A percentile compares a stretch with the other conserved stretches of the same genome.
phyloP scores from a whole-genome alignment of 768 basidiomycete species.

The Suillus brevipes region DNA sequence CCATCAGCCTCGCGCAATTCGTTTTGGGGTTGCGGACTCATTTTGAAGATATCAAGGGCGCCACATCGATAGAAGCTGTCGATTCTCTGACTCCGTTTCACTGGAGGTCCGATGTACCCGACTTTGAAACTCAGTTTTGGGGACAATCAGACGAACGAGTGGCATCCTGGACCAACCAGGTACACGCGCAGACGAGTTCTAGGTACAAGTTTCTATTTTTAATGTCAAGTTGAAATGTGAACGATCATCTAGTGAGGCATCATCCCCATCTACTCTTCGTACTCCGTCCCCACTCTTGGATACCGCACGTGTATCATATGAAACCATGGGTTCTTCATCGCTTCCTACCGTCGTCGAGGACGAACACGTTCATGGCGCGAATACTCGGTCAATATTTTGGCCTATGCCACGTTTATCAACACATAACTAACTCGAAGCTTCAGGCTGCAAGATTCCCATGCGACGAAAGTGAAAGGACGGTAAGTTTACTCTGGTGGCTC shows the following conservation, averaged over 20 bases:
- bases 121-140: not conserved
- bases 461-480: not conserved
- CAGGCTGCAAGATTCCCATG: not conserved
- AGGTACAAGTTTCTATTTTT: not conserved
- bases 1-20: not conserved
- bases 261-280: not conserved
- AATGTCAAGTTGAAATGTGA: not conserved
- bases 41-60: not conserved
- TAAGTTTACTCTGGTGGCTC: not conserved
- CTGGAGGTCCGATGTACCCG: conserved; percentile 3
- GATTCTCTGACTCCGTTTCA: not conserved
- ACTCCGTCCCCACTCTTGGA: not conserved
- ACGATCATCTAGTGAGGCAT: not conserved
- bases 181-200: not conserved
- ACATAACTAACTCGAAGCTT: not conserved
- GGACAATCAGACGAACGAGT: not conserved
- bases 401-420: too few species aligned
- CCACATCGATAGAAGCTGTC: not conserved
- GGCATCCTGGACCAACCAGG: not conserved
- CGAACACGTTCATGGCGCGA: not conserved
- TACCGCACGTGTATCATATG: not conserved
- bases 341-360: not conserved
- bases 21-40: conserved; percentile 4
- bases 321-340: not conserved
- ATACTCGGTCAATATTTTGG: not conserved